Evolutionary conservation across 2,329 filamentous ascomycete genomes (phyloP).

Genomic region (Ascosphaera aggregata): DNA sequence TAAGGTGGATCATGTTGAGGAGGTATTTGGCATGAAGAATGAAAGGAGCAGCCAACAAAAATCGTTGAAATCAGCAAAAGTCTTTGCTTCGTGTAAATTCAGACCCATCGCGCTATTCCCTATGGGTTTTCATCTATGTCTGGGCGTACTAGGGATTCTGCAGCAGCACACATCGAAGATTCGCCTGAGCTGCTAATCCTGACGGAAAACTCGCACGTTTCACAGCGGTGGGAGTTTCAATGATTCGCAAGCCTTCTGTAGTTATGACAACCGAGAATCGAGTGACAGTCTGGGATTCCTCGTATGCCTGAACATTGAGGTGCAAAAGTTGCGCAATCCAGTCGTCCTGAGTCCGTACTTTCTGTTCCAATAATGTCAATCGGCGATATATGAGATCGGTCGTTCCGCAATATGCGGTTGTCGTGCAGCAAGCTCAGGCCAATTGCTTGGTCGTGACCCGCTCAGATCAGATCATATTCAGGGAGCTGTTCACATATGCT

Average conservation of each 20-base stretch:
- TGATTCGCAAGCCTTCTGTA: not conserved
- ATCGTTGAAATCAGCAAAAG: not conserved
- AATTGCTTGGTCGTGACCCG: too few relatives aligned
- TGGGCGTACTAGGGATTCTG: not conserved
- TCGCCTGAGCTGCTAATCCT: not conserved
- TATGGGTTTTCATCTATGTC: not conserved
- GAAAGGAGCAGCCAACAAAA: not conserved
- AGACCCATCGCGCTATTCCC: not conserved
- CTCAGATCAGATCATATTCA: too few relatives aligned
- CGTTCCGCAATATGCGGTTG: too few relatives aligned
- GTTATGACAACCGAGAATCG: too few relatives aligned
- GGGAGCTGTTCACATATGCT: too few relatives aligned
- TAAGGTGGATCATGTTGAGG: slow-evolving; percentile 1
- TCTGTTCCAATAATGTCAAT: too few relatives aligned
- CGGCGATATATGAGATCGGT: too few relatives aligned
- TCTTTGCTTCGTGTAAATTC: not conserved
- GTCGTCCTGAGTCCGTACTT: too few relatives aligned
- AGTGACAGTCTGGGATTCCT: too few relatives aligned
- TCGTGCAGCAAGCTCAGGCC: too few relatives aligned
- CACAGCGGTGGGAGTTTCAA: not conserved
- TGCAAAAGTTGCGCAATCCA: too few relatives aligned
- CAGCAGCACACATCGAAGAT: not conserved
- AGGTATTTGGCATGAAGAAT: not conserved
- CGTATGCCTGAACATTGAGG: too few relatives aligned
- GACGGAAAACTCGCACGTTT: not conserved